Percentiles rank a stretch among this genome's conserved stretches.
These are phyloP conservation scores for Actinidia polygama DNA, from an alignment of 179 eudicot genomes.

Conservation along the genomic window DNA sequence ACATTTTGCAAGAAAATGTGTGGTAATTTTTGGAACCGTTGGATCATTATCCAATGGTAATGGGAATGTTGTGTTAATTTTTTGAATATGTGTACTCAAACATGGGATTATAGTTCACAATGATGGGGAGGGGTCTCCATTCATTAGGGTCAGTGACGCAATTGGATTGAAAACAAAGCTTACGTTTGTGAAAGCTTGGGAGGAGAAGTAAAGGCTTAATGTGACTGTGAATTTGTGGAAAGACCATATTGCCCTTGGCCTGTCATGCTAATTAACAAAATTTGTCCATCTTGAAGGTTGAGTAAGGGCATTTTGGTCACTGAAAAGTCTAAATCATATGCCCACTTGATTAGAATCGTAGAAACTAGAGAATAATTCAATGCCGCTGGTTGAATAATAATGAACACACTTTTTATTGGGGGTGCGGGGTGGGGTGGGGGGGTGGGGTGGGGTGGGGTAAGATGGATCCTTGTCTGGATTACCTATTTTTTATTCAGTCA, in stretches of 20 bases:
- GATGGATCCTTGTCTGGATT: too few relatives aligned
- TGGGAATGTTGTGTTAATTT: background rate
- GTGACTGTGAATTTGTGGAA: background rate
- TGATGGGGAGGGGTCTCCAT: background rate
- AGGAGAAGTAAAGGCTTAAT: background rate
- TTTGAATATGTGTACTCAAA: background rate
- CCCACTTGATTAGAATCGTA: slow-evolving; percentile 6
- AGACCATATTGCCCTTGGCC: background rate
- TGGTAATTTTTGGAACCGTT: background rate
- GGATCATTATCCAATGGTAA: background rate
- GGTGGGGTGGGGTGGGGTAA: too few relatives aligned
- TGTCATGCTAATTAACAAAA: background rate
- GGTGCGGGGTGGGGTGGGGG: too few relatives aligned
- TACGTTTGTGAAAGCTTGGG: background rate
- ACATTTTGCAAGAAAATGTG: background rate
- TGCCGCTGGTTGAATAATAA: slow-evolving; percentile 6
- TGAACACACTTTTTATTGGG: too few relatives aligned
- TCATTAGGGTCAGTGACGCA: slow-evolving; percentile 13
- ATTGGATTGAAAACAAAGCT: background rate
- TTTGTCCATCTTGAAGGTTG: background rate
- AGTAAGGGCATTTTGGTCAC: slow-evolving; percentile 12
- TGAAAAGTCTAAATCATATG: background rate
- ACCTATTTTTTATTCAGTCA: too few relatives aligned
- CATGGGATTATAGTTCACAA: background rate
- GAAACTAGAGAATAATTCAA: background rate